A percentile compares a stretch with the other conserved stretches of the same genome.
Conservation (phyloP, 495 filamentous ascomycete species). For the Glutinoglossum americanum region DNA sequence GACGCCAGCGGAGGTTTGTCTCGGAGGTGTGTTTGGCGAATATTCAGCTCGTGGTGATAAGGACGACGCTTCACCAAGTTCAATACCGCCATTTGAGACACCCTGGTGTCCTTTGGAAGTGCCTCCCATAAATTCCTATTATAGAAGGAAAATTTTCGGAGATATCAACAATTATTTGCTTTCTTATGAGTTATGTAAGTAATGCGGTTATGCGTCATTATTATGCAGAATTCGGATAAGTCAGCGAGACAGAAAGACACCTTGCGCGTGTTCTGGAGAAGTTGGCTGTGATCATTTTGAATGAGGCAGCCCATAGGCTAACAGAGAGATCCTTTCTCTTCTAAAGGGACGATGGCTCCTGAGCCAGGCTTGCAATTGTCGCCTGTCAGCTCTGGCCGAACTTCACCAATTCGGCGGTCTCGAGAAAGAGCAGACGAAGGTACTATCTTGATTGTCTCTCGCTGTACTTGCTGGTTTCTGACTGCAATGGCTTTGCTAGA, state of each 20-base stretch:
- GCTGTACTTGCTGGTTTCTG: background rate
- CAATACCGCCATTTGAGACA: background rate
- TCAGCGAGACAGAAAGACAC: background rate
- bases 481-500: conserved; percentile 22
- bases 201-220: background rate
- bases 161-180: background rate
- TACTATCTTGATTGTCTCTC: background rate
- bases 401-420: conserved; percentile 3
- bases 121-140: background rate
- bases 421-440: conserved; percentile 2
- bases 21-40: background rate
- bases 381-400: conserved; percentile 4
- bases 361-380: conserved; percentile 1
- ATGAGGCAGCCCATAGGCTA: background rate
- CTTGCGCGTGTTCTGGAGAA: background rate
- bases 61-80: background rate
- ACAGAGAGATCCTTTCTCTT: background rate
- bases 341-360: background rate
- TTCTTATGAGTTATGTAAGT: background rate
- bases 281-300: background rate
- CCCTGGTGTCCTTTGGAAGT: background rate
- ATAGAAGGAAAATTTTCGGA: background rate
- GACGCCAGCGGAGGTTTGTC: background rate
- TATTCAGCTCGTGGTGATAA: background rate
- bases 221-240: background rate